Evolutionary conservation across 345 rosid species (phyloP).

Genomic region (Populus simonii): DNA sequence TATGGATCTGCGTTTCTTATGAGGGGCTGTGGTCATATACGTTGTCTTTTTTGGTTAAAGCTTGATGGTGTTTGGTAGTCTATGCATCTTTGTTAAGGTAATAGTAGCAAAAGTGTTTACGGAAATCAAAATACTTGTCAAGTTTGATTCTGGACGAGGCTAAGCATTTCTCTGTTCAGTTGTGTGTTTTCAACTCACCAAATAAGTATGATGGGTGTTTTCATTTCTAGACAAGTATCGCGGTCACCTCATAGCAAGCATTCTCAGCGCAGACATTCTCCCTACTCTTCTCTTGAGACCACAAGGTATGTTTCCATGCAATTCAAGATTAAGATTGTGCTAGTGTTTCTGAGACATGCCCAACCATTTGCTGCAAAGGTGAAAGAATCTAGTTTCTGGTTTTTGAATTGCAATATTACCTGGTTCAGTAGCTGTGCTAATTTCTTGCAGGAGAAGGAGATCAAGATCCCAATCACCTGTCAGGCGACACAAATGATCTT

Average conservation of each 20-base stretch:
- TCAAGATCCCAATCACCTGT: constrained; percentile 81
- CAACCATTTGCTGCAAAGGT: constrained; percentile 52
- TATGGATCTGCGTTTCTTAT: too few species aligned
- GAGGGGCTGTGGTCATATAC: background rate
- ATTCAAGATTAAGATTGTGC: constrained; percentile 35
- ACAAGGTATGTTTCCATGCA: constrained; percentile 57
- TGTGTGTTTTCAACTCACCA: constrained; percentile 48
- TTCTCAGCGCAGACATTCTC: constrained; percentile 96
- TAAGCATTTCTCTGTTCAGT: constrained; percentile 32
- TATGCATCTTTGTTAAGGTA: constrained; percentile 4
- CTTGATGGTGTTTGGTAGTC: constrained; percentile 6
- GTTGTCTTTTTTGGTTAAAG: background rate
- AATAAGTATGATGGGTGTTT: constrained; percentile 77
- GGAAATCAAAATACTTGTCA: constrained; percentile 17
- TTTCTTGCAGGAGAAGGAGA: constrained; percentile 56
- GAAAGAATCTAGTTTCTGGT: constrained; percentile 30
- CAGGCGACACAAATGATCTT: constrained; percentile 45
- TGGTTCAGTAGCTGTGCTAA: constrained; percentile 3
- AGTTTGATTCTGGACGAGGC: constrained; percentile 30
- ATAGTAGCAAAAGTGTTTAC: constrained; percentile 16
- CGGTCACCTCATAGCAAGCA: constrained; percentile 99
- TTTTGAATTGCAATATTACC: constrained; percentile 1
- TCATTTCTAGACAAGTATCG: constrained; percentile 95
- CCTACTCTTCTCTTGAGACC: constrained; percentile 90
- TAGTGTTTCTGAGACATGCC: constrained; percentile 39